Evolutionary conservation across 768 basidiomycete genomes (phyloP).

Genomic region (Mycena vulgaris): DNA sequence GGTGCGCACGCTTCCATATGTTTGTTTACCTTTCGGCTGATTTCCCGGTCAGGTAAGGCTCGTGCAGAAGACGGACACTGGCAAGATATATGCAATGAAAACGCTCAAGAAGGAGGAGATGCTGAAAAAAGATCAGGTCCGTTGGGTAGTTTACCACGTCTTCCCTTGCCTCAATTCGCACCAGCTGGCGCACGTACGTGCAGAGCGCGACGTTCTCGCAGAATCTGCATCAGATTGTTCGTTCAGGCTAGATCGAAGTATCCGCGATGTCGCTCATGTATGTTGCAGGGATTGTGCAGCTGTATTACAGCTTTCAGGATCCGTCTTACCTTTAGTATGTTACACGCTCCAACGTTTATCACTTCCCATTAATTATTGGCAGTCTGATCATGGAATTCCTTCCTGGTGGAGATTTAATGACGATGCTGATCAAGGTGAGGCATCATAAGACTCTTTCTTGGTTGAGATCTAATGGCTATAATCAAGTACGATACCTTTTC

Average conservation of each 20-base stretch:
- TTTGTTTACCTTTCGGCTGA: conserved; percentile 1
- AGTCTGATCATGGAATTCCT: conserved; percentile 97
- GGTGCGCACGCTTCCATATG: conserved; percentile 58
- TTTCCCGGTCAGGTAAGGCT: conserved; percentile 76
- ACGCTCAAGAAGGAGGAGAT: conserved; percentile 88
- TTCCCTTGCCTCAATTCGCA: conserved; percentile 3
- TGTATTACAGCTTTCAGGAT: conserved; percentile 99
- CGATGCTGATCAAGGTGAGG: conserved; percentile 96
- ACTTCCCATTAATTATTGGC: background rate
- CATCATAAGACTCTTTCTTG: no score
- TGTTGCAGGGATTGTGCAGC: conserved; percentile 92
- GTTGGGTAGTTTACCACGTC: conserved; percentile 37
- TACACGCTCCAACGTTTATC: background rate
- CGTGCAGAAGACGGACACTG: conserved; percentile 96
- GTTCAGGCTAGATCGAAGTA: background rate
- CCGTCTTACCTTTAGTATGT: conserved; percentile 81
- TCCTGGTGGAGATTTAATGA: conserved; percentile 99
- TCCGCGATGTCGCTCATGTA: background rate
- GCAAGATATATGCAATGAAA: conserved; percentile 95
- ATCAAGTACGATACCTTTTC: conserved; percentile 99
- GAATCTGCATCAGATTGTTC: conserved; percentile 82
- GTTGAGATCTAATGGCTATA: conserved; percentile 99
- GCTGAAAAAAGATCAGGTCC: conserved; percentile 98
- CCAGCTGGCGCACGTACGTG: conserved; percentile 97
- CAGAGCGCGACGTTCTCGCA: conserved; percentile 96